These are phyloP conservation scores for Anastatica hierochuntica DNA, from an alignment of 345 rosid species.

Conservation along the genomic window DNA sequence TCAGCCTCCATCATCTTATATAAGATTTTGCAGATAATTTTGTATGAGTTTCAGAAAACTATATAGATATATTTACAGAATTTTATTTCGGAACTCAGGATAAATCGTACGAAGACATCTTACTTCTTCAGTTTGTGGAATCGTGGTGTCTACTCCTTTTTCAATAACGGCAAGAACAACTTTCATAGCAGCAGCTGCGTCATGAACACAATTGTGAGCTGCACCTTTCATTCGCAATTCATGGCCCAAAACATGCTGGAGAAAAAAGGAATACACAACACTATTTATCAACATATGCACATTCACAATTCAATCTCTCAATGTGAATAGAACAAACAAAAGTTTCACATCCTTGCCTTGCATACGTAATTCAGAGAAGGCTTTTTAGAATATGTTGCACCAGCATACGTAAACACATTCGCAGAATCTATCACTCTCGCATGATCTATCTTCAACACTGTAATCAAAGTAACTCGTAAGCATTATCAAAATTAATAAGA, in stretches of 20 bases:
- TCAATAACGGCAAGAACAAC: slow-evolving; percentile 65
- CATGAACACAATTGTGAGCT: slow-evolving; percentile 76
- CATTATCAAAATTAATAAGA: neutral
- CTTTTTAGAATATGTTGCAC: slow-evolving; percentile 18
- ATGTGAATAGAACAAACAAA: neutral
- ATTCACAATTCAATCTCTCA: neutral
- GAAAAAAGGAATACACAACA: slow-evolving; percentile 1
- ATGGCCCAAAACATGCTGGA: slow-evolving; percentile 55
- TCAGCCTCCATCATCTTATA: slow-evolving; percentile 39
- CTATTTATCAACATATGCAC: neutral
- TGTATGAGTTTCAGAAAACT: neutral
- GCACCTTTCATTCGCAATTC: slow-evolving; percentile 56
- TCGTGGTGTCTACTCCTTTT: slow-evolving; percentile 33
- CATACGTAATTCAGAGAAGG: slow-evolving; percentile 73
- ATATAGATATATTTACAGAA: neutral
- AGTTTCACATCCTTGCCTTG: slow-evolving; percentile 41
- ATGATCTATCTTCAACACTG: slow-evolving; percentile 84
- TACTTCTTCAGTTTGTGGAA: slow-evolving; percentile 38
- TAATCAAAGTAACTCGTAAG: slow-evolving; percentile 12
- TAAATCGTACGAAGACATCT: slow-evolving; percentile 8
- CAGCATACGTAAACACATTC: slow-evolving; percentile 44
- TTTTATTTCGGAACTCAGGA: neutral
- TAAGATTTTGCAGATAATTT: slow-evolving; percentile 2
- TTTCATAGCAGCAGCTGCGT: slow-evolving; percentile 84
- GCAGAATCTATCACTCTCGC: slow-evolving; percentile 82